Evolutionary conservation across 192 early-diverging fungal species (phyloP).

Genomic region (Coemansia sp.): DNA sequence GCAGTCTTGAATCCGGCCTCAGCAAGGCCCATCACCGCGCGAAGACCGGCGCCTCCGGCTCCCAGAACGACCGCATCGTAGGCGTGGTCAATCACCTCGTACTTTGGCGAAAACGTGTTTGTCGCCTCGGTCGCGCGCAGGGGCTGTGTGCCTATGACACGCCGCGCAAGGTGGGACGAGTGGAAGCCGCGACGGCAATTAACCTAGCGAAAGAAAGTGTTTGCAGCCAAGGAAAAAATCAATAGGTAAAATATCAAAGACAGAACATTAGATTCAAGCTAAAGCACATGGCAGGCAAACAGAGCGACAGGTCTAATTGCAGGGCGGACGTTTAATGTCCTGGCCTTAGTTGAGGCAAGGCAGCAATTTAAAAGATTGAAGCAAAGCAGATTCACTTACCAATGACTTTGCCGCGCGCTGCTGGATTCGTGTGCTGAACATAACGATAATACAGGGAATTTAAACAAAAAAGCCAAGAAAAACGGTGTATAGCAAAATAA

Average conservation of each 20-base stretch:
- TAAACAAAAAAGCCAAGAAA: slow-evolving; percentile 2
- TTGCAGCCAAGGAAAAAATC: too few relatives aligned
- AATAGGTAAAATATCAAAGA: too few relatives aligned
- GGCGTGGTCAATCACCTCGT: slow-evolving; percentile 96
- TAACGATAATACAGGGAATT: slow-evolving; percentile 10
- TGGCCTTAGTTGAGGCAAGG: neutral
- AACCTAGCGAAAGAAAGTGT: too few relatives aligned
- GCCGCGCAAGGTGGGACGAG: slow-evolving; percentile 59
- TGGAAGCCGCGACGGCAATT: slow-evolving; percentile 61
- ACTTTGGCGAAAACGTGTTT: slow-evolving; percentile 58
- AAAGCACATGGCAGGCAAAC: too few relatives aligned
- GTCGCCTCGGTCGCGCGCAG: slow-evolving; percentile 71
- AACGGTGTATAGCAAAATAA: slow-evolving; percentile 7
- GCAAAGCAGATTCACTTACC: slow-evolving; percentile 29
- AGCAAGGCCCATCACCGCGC: slow-evolving; percentile 95
- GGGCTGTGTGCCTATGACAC: slow-evolving; percentile 70
- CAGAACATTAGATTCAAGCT: too few relatives aligned
- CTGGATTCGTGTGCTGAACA: slow-evolving; percentile 42
- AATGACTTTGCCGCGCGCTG: slow-evolving; percentile 29
- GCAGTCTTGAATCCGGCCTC: slow-evolving; percentile 94
- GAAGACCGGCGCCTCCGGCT: slow-evolving; percentile 97
- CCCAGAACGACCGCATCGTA: slow-evolving; percentile 99
- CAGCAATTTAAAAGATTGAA: too few relatives aligned
- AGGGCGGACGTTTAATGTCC: too few relatives aligned
- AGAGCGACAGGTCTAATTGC: too few relatives aligned